These are phyloP conservation scores for Crucibulum laeve DNA, from an alignment of 768 basidiomycete species.

Conservation along the genomic window DNA sequence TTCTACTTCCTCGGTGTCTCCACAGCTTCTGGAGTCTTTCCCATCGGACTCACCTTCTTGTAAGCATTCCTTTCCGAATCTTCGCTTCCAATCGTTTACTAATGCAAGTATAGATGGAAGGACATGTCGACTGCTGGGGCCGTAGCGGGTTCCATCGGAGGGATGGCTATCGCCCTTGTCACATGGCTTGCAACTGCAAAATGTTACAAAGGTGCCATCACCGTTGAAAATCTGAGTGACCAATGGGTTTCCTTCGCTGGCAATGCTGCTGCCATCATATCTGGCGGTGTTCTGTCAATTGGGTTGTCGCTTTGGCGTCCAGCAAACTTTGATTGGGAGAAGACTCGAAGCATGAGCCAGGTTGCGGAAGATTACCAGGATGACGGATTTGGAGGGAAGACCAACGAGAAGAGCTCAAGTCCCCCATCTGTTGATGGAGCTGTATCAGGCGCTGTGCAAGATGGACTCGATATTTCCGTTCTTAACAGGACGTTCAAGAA, in stretches of 20 bases:
- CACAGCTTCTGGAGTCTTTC: constrained; percentile 17
- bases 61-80: background rate
- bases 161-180: constrained; percentile 17
- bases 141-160: constrained; percentile 18
- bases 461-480: constrained; percentile 11
- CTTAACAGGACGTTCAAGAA: constrained; percentile 13
- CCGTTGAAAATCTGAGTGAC: constrained; percentile 17
- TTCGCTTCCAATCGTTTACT: constrained; percentile 1
- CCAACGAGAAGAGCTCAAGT: background rate
- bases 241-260: constrained; percentile 21
- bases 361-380: constrained; percentile 3
- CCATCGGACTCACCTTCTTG: constrained; percentile 14
- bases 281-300: constrained; percentile 17
- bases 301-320: constrained; percentile 18
- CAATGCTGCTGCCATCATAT: constrained; percentile 17
- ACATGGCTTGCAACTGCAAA: constrained; percentile 20
- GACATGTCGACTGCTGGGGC: constrained; percentile 15
- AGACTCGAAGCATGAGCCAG: constrained; percentile 12
- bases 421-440: background rate
- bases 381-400: background rate
- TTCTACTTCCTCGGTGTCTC: constrained; percentile 18
- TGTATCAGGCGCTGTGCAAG: constrained; percentile 1
- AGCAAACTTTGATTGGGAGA: constrained; percentile 22
- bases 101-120: constrained; percentile 12
- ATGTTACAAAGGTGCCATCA: constrained; percentile 12